These are phyloP conservation scores for Amylostereum areolatum DNA, from an alignment of 1,284 basidiomycete species.

Conservation along the genomic window DNA sequence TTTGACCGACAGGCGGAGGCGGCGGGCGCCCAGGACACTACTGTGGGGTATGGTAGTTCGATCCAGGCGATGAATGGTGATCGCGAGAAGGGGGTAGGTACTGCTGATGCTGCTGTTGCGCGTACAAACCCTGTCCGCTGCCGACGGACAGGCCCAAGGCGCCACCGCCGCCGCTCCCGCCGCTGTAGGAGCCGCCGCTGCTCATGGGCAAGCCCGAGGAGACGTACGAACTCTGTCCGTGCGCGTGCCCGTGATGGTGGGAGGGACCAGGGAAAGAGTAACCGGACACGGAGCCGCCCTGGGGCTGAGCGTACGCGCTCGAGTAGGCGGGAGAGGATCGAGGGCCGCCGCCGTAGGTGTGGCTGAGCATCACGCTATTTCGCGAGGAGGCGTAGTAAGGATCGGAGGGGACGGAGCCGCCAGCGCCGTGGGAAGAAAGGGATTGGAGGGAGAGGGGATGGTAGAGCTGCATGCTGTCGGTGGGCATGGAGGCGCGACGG, in stretches of 20 bases:
- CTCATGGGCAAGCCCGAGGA: conserved; percentile 12
- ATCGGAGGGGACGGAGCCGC: conserved; percentile 10
- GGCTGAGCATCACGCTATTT: conserved; percentile 8
- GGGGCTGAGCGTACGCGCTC: conserved; percentile 15
- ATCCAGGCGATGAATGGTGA: neutral
- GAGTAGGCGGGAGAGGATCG: conserved; percentile 17
- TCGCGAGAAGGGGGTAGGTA: neutral
- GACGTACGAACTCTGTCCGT: conserved; percentile 13
- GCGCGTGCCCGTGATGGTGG: conserved; percentile 16
- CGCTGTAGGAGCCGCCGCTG: conserved; percentile 16
- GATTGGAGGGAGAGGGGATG: conserved; percentile 70
- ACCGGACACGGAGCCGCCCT: conserved; percentile 7
- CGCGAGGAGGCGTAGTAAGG: conserved; percentile 9
- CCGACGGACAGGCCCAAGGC: conserved; percentile 5
- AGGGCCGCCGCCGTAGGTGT: conserved; percentile 14
- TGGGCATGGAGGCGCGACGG: conserved; percentile 34
- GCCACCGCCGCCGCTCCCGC: conserved; percentile 16
- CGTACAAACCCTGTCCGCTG: conserved; percentile 19
- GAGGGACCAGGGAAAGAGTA: conserved; percentile 13
- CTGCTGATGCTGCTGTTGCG: conserved; percentile 18
- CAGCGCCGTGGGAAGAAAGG: conserved; percentile 13
- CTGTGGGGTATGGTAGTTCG: no score
- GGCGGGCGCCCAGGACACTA: no score
- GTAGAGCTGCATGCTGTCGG: conserved; percentile 63
- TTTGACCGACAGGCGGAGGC: no score